Base-by-base conservation (phyloP, 2,329 filamentous ascomycete genomes). In the Huntiella savannae region DNA sequence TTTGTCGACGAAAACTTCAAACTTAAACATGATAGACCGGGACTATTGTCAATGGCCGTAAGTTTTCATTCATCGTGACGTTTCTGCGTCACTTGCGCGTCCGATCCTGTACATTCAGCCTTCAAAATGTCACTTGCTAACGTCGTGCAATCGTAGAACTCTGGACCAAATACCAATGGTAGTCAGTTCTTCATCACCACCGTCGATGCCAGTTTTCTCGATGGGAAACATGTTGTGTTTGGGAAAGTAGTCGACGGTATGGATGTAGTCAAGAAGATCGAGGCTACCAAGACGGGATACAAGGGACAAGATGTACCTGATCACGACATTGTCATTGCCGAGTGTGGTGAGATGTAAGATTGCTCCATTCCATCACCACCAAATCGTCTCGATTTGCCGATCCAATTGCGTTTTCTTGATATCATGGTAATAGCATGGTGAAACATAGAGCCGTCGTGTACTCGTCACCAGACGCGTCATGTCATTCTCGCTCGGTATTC, bases 151-250 rank as follows among this genome's bases (percentile, higher is more conserved):
- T 17, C 33, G 12, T 51, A 91, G 80, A 95, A 95, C 60, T 82
- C 82, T 22, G 88, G 88, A 1, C 82, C 83, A 46, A 82, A 95
- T 63, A 88, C 83, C 53, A 96, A 96, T 61, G 91, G 91, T 34
- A 86, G 77, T 50, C 91, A 96, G 59, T 98, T 98, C 69, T 98
- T 98, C 70, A 88, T 96, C 65, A 95, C 87, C 2, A 91, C 83
- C 0, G 81, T 81, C 2, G 70, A 82, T 4, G 91, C 88, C 0
- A 84, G 85, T 1, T 92, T 92, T 58, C 67, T 98, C 19, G 82
- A 96, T 62, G 75, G 73, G 57, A 96, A 96, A 64, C 91, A 98
- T 60, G 86, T 94, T 48, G 87, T 96, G 13, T 96, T 96, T 56
- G 91, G 91, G 43, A 79, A 82, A 59, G 88, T 96, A 1, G 69